These are phyloP conservation scores for Pythium sp. DNA, from an alignment of 352 stramenopile species.

Conservation along the genomic window DNA sequence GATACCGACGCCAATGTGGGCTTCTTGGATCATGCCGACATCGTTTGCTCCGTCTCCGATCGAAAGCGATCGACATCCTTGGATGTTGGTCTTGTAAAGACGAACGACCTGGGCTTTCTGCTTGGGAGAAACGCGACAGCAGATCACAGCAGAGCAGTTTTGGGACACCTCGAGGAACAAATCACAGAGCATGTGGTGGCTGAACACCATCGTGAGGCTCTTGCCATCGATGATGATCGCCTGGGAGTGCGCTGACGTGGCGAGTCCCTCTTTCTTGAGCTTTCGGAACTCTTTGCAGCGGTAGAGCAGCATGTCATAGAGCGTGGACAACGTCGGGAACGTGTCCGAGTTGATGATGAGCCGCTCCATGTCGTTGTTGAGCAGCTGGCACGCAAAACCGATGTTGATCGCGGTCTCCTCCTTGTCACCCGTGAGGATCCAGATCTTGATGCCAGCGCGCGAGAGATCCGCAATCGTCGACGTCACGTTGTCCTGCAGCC, in stretches of 20 bases:
- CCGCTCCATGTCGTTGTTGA: slow-evolving; percentile 95
- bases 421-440: slow-evolving; percentile 89
- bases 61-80: slow-evolving; percentile 88
- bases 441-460: slow-evolving; percentile 80
- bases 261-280: slow-evolving; percentile 25
- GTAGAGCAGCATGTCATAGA: slow-evolving; percentile 61
- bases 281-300: slow-evolving; percentile 46
- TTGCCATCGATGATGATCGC: slow-evolving; percentile 77
- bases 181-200: slow-evolving; percentile 61
- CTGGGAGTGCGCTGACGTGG: slow-evolving; percentile 18
- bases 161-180: slow-evolving; percentile 86
- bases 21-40: slow-evolving; percentile 99
- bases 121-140: slow-evolving; percentile 90
- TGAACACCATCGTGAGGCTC: slow-evolving; percentile 76
- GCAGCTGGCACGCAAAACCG: slow-evolving; percentile 92
- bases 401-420: slow-evolving; percentile 98
- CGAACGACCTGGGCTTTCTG: slow-evolving; percentile 90
- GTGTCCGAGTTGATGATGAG: slow-evolving; percentile 78
- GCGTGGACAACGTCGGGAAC: slow-evolving; percentile 39
- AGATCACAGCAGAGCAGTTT: slow-evolving; percentile 85
- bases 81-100: slow-evolving; percentile 83
- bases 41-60: slow-evolving; percentile 99
- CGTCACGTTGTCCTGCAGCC: slow-evolving; percentile 75
- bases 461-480: slow-evolving; percentile 73
- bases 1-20: slow-evolving; percentile 98